These are phyloP conservation scores for Ascochyta rabiei DNA, from an alignment of 2,329 filamentous ascomycete genomes.

Conservation along the genomic window DNA sequence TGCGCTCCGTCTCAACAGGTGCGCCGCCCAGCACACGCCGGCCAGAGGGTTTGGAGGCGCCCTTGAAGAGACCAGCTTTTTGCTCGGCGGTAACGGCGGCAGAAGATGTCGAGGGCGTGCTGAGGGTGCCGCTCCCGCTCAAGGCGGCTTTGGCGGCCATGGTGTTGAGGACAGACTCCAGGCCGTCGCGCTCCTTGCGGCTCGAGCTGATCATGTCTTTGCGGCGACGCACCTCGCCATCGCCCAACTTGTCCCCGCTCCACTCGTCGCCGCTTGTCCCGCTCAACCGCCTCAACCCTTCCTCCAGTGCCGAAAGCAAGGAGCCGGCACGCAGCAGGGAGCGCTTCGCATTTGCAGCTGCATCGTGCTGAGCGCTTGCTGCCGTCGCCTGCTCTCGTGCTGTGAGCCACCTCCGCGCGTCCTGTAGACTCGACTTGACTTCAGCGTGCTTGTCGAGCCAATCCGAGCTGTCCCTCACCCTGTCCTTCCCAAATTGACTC, in stretches of 20 bases:
- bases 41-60: conserved; percentile 41
- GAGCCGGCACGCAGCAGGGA: conserved; percentile 72
- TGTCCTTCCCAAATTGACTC: conserved; percentile 47
- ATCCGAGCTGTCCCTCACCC: conserved; percentile 58
- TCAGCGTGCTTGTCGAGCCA: conserved; percentile 80
- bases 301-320: conserved; percentile 67
- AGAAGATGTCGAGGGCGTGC: conserved; percentile 38
- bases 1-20: conserved; percentile 75
- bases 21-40: conserved; percentile 76
- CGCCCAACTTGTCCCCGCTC: conserved; percentile 62
- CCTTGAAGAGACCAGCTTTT: conserved; percentile 46
- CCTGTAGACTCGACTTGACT: conserved; percentile 73
- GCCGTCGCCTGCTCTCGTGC: conserved; percentile 67
- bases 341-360: conserved; percentile 75
- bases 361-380: conserved; percentile 68
- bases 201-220: conserved; percentile 73
- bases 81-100: conserved; percentile 44
- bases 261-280: conserved; percentile 47
- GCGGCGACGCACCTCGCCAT: conserved; percentile 75
- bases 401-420: conserved; percentile 69
- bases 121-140: conserved; percentile 42
- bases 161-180: conserved; percentile 74
- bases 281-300: conserved; percentile 61
- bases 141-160: conserved; percentile 59
- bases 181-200: conserved; percentile 74